phyloP scores from a whole-genome alignment of 1,284 basidiomycete genomes.

The Singerocomus rubriflavus region DNA sequence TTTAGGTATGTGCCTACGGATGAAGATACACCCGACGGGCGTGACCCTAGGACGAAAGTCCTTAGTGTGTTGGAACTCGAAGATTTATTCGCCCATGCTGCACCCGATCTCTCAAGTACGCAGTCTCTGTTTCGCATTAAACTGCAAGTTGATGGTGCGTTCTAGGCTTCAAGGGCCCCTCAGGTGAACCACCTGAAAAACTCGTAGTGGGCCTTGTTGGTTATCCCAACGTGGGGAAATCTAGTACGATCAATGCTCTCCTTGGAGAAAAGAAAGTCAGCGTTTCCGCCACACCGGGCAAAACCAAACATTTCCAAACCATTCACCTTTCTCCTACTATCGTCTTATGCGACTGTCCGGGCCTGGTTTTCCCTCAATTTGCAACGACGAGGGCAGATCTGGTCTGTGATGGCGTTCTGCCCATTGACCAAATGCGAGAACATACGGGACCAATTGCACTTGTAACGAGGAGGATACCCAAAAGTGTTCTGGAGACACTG shows the following conservation, averaged over 20 bases:
- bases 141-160: neutral
- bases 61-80: constrained; percentile 90
- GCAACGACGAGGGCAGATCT: constrained; percentile 94
- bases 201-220: constrained; percentile 93
- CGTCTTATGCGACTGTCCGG: constrained; percentile 97
- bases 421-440: constrained; percentile 97
- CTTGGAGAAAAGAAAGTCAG: constrained; percentile 96
- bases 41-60: constrained; percentile 75
- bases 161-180: constrained; percentile 63
- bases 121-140: neutral
- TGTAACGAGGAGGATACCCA: constrained; percentile 79
- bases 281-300: constrained; percentile 95
- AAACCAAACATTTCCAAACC: constrained; percentile 99
- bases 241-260: constrained; percentile 94
- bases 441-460: constrained; percentile 86
- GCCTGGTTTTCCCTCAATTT: constrained; percentile 98
- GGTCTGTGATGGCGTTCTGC: constrained; percentile 95
- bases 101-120: constrained; percentile 76
- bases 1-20: constrained; percentile 48
- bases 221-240: constrained; percentile 99
- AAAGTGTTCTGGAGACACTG: constrained; percentile 82
- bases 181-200: constrained; percentile 62
- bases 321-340: constrained; percentile 88
- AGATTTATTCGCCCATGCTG: constrained; percentile 73
- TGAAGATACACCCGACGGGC: constrained; percentile 49